Evolutionary conservation across 2,329 filamentous ascomycete species (phyloP).

Genomic region (Fusarium staphyleae): DNA sequence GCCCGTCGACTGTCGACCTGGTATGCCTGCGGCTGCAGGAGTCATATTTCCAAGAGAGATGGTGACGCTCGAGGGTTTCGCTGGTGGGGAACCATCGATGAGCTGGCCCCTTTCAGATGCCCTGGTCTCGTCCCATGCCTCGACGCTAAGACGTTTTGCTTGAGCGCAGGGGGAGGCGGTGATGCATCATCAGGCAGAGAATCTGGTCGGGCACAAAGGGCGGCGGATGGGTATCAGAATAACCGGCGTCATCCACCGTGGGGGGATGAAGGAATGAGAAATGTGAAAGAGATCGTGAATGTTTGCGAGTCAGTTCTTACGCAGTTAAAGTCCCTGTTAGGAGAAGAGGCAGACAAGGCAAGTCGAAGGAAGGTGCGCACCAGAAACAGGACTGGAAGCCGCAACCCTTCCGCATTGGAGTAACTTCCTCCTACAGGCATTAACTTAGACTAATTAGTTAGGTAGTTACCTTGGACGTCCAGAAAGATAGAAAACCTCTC

Average conservation of each 20-base stretch:
- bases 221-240: conserved; percentile 13
- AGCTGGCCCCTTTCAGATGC: conserved; percentile 41
- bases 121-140: conserved; percentile 42
- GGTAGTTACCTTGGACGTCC: not conserved
- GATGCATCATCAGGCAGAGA: conserved; percentile 43
- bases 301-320: not conserved
- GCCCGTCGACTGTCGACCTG: conserved; percentile 9
- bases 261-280: conserved; percentile 18
- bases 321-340: conserved; percentile 21
- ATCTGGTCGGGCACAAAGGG: conserved; percentile 38
- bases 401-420: not conserved
- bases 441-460: conserved; percentile 2
- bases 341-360: conserved; percentile 17
- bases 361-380: conserved; percentile 8
- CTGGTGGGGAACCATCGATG: conserved; percentile 41
- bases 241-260: conserved; percentile 7
- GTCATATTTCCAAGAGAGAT: conserved; percentile 38
- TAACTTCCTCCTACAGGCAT: not conserved
- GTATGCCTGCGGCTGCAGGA: conserved; percentile 36
- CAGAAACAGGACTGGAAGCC: conserved; percentile 10
- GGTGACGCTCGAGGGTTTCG: conserved; percentile 40
- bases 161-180: conserved; percentile 37
- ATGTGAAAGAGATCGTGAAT: conserved; percentile 10
- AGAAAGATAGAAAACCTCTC: conserved; percentile 1
- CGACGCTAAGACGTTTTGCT: conserved; percentile 39